Conservation (phyloP, 306 rosid genomes). For the Senna siamea region DNA sequence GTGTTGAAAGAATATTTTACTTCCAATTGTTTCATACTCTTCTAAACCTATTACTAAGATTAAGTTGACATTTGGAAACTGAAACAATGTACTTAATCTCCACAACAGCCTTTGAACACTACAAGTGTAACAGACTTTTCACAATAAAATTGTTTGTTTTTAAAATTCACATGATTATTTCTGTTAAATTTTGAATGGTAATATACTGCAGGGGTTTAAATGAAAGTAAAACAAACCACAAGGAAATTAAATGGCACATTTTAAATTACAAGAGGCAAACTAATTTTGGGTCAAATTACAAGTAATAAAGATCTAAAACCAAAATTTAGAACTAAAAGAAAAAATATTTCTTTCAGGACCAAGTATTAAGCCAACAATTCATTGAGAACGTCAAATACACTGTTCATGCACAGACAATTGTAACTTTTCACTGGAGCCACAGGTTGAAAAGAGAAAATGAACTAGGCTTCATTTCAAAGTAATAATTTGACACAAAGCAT, state of each 20-base stretch:
- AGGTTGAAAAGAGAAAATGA: background rate
- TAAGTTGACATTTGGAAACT: background rate
- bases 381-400: slow-evolving; percentile 7
- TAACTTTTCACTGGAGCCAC: background rate
- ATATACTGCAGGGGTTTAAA: background rate
- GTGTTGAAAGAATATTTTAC: background rate
- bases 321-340: background rate
- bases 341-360: background rate
- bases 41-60: background rate
- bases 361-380: slow-evolving; percentile 6
- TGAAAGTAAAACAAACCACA: background rate
- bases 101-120: background rate
- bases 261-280: background rate
- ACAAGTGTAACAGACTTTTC: background rate
- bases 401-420: background rate
- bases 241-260: background rate
- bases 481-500: background rate
- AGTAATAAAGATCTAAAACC: background rate
- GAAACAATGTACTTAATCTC: background rate
- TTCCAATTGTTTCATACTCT: background rate
- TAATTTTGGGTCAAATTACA: background rate
- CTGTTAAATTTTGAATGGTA: background rate
- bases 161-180: background rate
- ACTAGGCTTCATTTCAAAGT: slow-evolving; percentile 6
- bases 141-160: background rate